These are phyloP conservation scores for Neonectria neomacrospora DNA, from an alignment of 2,329 filamentous ascomycete species.

Conservation along the genomic window DNA sequence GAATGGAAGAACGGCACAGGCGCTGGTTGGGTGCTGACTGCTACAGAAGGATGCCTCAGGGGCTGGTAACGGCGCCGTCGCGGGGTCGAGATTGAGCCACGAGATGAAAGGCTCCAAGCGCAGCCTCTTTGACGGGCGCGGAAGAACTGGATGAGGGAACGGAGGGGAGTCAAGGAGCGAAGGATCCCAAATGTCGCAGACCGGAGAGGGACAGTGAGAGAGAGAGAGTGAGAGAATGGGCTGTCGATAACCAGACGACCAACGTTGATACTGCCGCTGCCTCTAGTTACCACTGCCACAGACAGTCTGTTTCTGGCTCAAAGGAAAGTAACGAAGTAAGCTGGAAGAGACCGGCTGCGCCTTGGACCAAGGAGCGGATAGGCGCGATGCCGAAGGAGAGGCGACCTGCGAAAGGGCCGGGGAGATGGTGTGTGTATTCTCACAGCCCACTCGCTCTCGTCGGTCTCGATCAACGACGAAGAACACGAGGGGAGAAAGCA, in stretches of 20 bases:
- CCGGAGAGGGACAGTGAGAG: background rate
- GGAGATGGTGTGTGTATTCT: background rate
- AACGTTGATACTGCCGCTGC: conserved; percentile 19
- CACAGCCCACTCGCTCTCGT: conserved; percentile 11
- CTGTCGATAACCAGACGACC: conserved; percentile 28
- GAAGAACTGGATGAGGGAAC: background rate
- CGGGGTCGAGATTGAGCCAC: conserved; percentile 16
- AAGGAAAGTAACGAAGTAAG: conserved; percentile 5
- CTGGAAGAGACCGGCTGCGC: conserved; percentile 15
- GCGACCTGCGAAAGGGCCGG: background rate
- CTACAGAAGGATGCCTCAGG: conserved; percentile 10
- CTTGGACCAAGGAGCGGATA: conserved; percentile 5
- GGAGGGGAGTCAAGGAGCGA: background rate
- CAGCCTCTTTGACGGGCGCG: conserved; percentile 7
- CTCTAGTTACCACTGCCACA: conserved; percentile 11
- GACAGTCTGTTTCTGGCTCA: conserved; percentile 11
- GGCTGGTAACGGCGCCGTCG: conserved; percentile 12
- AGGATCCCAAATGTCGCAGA: background rate
- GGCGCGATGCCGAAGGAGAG: conserved; percentile 6
- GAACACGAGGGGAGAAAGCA: conserved; percentile 5
- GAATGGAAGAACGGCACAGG: background rate
- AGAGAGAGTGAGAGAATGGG: conserved; percentile 1
- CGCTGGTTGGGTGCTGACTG: conserved; percentile 4
- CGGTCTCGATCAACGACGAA: conserved; percentile 11
- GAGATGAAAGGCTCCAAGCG: conserved; percentile 14